These are phyloP conservation scores for Oleoguttula mirabilis DNA, from an alignment of 495 filamentous ascomycete genomes.

Conservation along the genomic window DNA sequence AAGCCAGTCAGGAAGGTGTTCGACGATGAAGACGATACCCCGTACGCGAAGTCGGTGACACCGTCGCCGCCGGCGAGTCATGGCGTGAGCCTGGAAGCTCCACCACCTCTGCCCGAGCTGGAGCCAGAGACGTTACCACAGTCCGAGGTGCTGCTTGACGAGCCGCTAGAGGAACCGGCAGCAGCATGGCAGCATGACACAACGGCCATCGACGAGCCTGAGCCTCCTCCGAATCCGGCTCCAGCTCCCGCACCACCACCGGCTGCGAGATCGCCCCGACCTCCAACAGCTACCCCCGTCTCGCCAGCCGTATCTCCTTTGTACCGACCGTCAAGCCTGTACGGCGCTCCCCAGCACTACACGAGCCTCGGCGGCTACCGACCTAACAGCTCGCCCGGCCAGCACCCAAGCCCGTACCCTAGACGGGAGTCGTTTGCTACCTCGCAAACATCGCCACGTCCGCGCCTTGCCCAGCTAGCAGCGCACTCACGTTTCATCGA, in stretches of 20 bases:
- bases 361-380: background rate
- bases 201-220: background rate
- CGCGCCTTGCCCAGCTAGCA: conserved; percentile 9
- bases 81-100: conserved; percentile 5
- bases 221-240: background rate
- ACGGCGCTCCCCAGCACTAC: background rate
- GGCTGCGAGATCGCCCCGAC: conserved; percentile 2
- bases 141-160: background rate
- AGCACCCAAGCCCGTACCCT: background rate
- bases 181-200: conserved; percentile 2
- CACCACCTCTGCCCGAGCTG: background rate
- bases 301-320: background rate
- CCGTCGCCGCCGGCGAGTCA: conserved; percentile 6
- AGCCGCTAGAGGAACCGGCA: background rate
- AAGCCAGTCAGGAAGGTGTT: background rate
- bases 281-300: background rate
- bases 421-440: conserved; percentile 1
- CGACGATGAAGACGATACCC: conserved; percentile 6
- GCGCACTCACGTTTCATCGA: conserved; percentile 3
- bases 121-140: background rate
- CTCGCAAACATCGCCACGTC: conserved; percentile 2
- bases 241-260: background rate
- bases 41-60: conserved; percentile 10
- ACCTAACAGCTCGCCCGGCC: background rate
- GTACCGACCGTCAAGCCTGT: conserved; percentile 4